Conservation (phyloP, 2,329 filamentous ascomycete genomes). For the Drechslerella coelobrocha region DNA sequence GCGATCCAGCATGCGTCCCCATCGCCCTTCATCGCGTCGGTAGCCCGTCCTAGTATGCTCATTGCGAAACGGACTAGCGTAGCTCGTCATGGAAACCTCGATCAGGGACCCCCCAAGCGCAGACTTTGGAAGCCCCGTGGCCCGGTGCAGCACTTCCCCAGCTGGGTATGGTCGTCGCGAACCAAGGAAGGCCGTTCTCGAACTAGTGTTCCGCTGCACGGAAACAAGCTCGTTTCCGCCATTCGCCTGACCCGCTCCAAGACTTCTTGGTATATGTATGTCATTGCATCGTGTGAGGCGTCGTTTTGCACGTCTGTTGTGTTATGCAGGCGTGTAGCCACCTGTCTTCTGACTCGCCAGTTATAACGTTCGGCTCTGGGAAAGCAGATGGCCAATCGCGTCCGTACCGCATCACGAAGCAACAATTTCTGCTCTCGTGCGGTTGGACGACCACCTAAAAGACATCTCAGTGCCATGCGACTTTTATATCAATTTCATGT, state of each 20-base stretch:
- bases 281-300: slow-evolving; percentile 2
- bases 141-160: slow-evolving; percentile 19
- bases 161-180: slow-evolving; percentile 42
- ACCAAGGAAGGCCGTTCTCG: not conserved
- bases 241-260: slow-evolving; percentile 14
- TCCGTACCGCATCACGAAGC: too few relatives aligned
- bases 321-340: slow-evolving; percentile 2
- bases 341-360: slow-evolving; percentile 1
- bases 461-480: too few relatives aligned
- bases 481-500: too few relatives aligned
- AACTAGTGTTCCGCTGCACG: slow-evolving; percentile 12
- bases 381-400: too few relatives aligned
- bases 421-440: too few relatives aligned
- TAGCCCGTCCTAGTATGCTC: not conserved
- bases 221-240: slow-evolving; percentile 34
- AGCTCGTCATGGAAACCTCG: slow-evolving; percentile 12
- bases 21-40: not conserved
- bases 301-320: not conserved
- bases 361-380: not conserved
- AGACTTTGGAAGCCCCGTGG: slow-evolving; percentile 4
- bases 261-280: not conserved
- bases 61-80: slow-evolving; percentile 14
- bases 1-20: not conserved
- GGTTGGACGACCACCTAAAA: too few relatives aligned
- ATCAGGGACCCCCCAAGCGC: slow-evolving; percentile 33